Evolutionary conservation across 352 stramenopile species (phyloP).

Genomic region (Pythium aphanidermatum): DNA sequence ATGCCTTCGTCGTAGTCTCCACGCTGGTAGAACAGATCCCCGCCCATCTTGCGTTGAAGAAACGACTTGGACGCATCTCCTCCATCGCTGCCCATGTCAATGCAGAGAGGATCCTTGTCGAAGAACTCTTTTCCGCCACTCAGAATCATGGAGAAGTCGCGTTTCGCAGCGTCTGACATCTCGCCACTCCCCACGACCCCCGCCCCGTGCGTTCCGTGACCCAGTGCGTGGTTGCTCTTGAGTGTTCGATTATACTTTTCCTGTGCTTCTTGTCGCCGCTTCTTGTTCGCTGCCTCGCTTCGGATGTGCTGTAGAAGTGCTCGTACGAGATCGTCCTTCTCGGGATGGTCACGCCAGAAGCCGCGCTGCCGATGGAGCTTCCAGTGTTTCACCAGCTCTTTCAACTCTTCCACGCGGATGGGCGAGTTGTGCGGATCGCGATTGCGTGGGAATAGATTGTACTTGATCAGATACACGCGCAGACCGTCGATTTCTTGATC

Average conservation of each 20-base stretch:
- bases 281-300: slow-evolving; percentile 75
- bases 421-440: slow-evolving; percentile 80
- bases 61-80: slow-evolving; percentile 11
- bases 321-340: slow-evolving; percentile 87
- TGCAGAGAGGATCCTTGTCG: slow-evolving; percentile 2
- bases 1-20: slow-evolving; percentile 80
- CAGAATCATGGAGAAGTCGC: slow-evolving; percentile 64
- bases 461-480: slow-evolving; percentile 82
- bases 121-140: slow-evolving; percentile 14
- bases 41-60: slow-evolving; percentile 30
- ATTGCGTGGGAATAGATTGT: slow-evolving; percentile 81
- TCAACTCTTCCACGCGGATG: slow-evolving; percentile 86
- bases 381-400: slow-evolving; percentile 90
- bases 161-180: slow-evolving; percentile 28
- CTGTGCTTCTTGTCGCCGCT: slow-evolving; percentile 69
- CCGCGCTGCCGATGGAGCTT: slow-evolving; percentile 85
- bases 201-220: slow-evolving; percentile 10
- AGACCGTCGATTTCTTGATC: slow-evolving; percentile 84
- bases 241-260: slow-evolving; percentile 49
- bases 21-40: slow-evolving; percentile 82
- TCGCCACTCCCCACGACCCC: slow-evolving; percentile 15
- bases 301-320: slow-evolving; percentile 82
- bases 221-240: slow-evolving; percentile 13
- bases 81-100: neutral
- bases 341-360: slow-evolving; percentile 87